phyloP scores from a whole-genome alignment of 2,329 filamentous ascomycete species.

The Thelonectria discophora region DNA sequence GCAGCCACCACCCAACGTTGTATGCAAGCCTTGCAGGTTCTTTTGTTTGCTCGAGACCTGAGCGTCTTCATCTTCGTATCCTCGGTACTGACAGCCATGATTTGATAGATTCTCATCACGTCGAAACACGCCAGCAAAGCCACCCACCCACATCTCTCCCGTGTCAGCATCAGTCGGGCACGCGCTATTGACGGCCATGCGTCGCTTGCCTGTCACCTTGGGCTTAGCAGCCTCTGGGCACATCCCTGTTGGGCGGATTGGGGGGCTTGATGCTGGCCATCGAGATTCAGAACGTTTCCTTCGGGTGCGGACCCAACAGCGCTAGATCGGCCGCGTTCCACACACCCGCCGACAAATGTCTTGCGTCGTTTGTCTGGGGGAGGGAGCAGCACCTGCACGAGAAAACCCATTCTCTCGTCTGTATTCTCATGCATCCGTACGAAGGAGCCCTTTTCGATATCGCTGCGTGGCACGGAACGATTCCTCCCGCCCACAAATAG shows the following conservation, averaged over 20 bases:
- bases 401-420: background rate
- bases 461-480: background rate
- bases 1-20: no score
- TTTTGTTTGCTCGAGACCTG: conserved; percentile 10
- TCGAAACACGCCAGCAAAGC: background rate
- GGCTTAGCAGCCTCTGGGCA: conserved; percentile 10
- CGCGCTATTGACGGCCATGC: conserved; percentile 15
- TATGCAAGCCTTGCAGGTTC: background rate
- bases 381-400: conserved; percentile 3
- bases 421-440: background rate
- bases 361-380: conserved; percentile 22
- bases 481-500: background rate
- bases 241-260: conserved; percentile 16
- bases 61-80: conserved; percentile 4
- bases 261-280: conserved; percentile 10
- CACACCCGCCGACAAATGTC: conserved; percentile 17
- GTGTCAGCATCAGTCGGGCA: background rate
- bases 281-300: conserved; percentile 25
- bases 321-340: conserved; percentile 23
- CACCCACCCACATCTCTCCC: background rate
- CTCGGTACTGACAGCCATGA: conserved; percentile 2
- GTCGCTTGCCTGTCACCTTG: conserved; percentile 7
- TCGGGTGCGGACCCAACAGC: conserved; percentile 12
- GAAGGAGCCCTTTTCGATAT: background rate
- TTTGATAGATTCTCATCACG: background rate